These are phyloP conservation scores for Borovskyia barvae DNA, from an alignment of 208 protist genomes.

Conservation along the genomic window DNA sequence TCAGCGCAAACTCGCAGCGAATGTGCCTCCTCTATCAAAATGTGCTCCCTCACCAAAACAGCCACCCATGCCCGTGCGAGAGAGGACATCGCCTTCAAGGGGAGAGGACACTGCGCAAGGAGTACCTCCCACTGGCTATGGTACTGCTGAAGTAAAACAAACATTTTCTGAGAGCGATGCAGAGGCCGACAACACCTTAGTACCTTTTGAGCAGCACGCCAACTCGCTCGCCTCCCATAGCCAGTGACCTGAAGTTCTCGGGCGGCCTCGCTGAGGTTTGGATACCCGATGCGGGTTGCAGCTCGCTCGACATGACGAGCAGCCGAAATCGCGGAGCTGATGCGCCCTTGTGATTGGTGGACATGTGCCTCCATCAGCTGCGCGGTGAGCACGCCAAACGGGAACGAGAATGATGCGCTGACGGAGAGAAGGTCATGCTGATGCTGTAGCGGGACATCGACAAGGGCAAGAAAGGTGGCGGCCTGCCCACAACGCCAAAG, in stretches of 20 bases:
- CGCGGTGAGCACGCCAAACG: slow-evolving; percentile 58
- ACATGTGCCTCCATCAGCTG: slow-evolving; percentile 48
- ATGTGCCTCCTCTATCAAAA: background rate
- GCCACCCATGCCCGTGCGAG: slow-evolving; percentile 19
- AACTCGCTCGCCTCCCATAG: slow-evolving; percentile 5
- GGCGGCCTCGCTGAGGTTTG: slow-evolving; percentile 14
- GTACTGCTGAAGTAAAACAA: slow-evolving; percentile 21
- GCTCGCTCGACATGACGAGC: slow-evolving; percentile 26
- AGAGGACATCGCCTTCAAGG: background rate
- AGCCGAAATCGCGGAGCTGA: slow-evolving; percentile 27
- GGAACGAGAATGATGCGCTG: slow-evolving; percentile 45
- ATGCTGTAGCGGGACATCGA: slow-evolving; percentile 20
- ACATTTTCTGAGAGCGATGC: background rate
- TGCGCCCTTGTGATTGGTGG: slow-evolving; percentile 32
- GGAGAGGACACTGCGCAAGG: background rate
- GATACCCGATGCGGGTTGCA: slow-evolving; percentile 45
- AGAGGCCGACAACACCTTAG: slow-evolving; percentile 9
- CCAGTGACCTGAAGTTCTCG: slow-evolving; percentile 15
- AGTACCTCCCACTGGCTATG: slow-evolving; percentile 19
- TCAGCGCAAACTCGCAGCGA: background rate
- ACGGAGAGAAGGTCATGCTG: slow-evolving; percentile 32
- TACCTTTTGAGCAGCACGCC: slow-evolving; percentile 6
- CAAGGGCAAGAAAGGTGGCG: slow-evolving; percentile 55
- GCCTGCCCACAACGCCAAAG: slow-evolving; percentile 59
- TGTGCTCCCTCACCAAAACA: slow-evolving; percentile 3